These are phyloP conservation scores for Lipomyces chichibuensis DNA, from an alignment of 805 yeast species.

Conservation along the genomic window DNA sequence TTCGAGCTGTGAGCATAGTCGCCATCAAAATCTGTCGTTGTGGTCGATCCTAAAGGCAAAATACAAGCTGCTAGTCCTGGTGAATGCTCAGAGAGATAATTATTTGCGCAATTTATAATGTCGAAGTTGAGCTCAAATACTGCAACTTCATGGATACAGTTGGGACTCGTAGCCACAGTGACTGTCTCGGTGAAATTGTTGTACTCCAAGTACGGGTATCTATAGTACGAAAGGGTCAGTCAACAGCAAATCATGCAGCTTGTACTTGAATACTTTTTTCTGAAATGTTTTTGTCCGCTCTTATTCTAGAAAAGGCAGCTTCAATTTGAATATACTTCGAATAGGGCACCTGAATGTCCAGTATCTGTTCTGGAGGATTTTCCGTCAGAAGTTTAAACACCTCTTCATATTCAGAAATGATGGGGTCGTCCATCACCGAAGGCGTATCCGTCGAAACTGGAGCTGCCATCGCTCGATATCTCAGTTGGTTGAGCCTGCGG, in stretches of 20 bases:
- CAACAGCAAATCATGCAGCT: not conserved
- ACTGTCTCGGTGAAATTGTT: not conserved
- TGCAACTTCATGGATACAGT: no score
- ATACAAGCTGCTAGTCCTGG: not conserved
- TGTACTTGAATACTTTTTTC: not conserved
- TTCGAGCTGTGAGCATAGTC: not conserved
- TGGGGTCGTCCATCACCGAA: no score
- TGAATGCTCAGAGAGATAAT: no score
- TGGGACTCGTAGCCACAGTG: no score
- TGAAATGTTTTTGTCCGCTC: not conserved
- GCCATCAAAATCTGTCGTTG: not conserved
- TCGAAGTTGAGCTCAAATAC: not conserved
- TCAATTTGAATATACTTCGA: not conserved
- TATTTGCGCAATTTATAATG: not conserved
- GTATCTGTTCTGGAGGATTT: no score
- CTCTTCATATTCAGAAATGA: no score
- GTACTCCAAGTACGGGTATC: not conserved
- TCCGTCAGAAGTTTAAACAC: no score
- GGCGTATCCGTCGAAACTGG: no score
- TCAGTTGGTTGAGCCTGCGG: no score
- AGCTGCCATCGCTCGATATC: no score
- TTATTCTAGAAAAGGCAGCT: no score
- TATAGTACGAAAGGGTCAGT: not conserved
- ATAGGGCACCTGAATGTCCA: not conserved
- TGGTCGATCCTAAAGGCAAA: not conserved